Percentiles rank a stretch among this genome's conserved stretches.
Evolutionary conservation across 345 rosid genomes (phyloP).

Genomic region (Brassica juncea): DNA sequence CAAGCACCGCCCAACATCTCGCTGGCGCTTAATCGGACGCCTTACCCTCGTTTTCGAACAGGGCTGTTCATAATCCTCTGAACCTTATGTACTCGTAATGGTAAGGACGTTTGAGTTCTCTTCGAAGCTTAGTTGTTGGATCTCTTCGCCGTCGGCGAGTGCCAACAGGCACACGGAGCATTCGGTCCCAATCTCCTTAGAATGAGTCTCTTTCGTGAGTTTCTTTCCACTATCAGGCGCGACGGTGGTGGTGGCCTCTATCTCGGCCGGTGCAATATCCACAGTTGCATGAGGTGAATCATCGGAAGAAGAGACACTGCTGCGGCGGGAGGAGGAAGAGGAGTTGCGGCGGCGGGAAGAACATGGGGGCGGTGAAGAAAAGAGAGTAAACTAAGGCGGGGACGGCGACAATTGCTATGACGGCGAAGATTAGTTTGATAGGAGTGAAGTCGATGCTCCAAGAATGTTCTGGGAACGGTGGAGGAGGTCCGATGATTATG

Average conservation of each 20-base stretch:
- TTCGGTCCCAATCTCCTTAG: conserved; percentile 56
- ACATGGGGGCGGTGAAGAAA: conserved; percentile 58
- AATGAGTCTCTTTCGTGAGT: conserved; percentile 49
- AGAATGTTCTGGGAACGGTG: conserved; percentile 59
- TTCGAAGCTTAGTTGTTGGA: conserved; percentile 41
- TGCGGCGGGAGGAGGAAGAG: conserved; percentile 20
- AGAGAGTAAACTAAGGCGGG: conserved; percentile 68
- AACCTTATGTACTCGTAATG: too few relatives aligned
- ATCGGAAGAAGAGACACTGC: conserved; percentile 8
- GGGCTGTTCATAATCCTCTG: too few relatives aligned
- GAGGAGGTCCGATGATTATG: conserved; percentile 45
- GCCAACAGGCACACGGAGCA: conserved; percentile 72
- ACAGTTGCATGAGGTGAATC: conserved; percentile 8
- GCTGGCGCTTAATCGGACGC: too few relatives aligned
- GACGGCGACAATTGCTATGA: conserved; percentile 70
- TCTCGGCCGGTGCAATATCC: not conserved
- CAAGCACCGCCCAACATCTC: too few relatives aligned
- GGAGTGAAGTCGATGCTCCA: conserved; percentile 65
- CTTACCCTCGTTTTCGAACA: too few relatives aligned
- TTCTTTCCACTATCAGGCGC: conserved; percentile 40
- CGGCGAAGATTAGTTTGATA: conserved; percentile 60
- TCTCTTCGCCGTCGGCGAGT: conserved; percentile 58
- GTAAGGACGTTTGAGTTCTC: too few relatives aligned
- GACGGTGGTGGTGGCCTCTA: not conserved
- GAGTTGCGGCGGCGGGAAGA: conserved; percentile 41